Evolutionary conservation across 2,329 filamentous ascomycete genomes (phyloP).

Genomic region (Trichoderma sp.): DNA sequence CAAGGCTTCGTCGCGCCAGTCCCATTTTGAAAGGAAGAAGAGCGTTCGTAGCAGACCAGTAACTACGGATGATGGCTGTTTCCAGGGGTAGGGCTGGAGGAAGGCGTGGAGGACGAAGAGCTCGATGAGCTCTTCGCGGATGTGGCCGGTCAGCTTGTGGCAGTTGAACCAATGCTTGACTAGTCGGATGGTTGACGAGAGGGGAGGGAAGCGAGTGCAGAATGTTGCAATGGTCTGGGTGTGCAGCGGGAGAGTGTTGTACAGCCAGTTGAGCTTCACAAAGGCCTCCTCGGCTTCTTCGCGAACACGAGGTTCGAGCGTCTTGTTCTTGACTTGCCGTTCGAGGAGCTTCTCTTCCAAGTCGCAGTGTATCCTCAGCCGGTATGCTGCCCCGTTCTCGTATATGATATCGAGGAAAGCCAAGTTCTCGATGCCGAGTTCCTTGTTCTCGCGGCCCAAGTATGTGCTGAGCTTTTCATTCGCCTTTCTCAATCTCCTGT

Average conservation of each 20-base stretch:
- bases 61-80: constrained; percentile 69
- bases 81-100: constrained; percentile 78
- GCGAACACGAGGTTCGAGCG: constrained; percentile 60
- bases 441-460: constrained; percentile 77
- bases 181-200: constrained; percentile 80
- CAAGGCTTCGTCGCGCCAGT: constrained; percentile 83
- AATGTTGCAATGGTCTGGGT: constrained; percentile 78
- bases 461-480: constrained; percentile 62
- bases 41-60: constrained; percentile 81
- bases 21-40: constrained; percentile 79
- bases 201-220: constrained; percentile 73
- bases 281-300: constrained; percentile 70
- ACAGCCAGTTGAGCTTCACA: constrained; percentile 67
- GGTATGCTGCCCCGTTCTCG: constrained; percentile 69
- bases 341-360: constrained; percentile 79
- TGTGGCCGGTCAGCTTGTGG: constrained; percentile 75
- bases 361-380: constrained; percentile 84
- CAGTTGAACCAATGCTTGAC: constrained; percentile 85
- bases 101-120: constrained; percentile 77
- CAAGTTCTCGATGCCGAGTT: constrained; percentile 67
- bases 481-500: constrained; percentile 63
- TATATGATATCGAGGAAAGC: constrained; percentile 81
- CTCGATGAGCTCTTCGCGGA: constrained; percentile 80
- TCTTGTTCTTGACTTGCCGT: constrained; percentile 72
- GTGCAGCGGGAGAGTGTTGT: constrained; percentile 71